Evolutionary conservation across 164 flowering plant species (phyloP).

Genomic region (Kalanchoe fedtschenkoi): DNA sequence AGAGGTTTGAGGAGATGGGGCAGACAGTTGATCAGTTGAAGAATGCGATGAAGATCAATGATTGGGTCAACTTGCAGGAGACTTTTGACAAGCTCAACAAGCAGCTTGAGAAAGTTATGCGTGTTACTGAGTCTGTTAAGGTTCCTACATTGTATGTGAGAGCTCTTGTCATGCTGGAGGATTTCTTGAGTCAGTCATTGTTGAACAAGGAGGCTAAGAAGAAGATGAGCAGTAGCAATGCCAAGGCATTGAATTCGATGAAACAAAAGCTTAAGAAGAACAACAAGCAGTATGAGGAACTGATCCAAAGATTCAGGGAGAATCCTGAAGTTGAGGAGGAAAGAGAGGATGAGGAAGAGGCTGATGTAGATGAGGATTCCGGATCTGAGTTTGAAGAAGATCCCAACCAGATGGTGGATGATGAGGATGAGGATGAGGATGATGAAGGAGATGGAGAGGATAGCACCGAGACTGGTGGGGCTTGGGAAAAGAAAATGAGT

Average conservation of each 20-base stretch:
- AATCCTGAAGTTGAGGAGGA: constrained; percentile 68
- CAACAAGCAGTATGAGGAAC: constrained; percentile 71
- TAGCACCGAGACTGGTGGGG: constrained; percentile 16
- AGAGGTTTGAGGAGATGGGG: constrained; percentile 67
- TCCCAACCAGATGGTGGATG: constrained; percentile 12
- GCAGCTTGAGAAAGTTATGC: constrained; percentile 83
- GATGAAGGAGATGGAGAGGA: constrained; percentile 16
- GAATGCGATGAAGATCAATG: constrained; percentile 89
- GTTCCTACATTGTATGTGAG: constrained; percentile 60
- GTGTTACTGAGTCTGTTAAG: constrained; percentile 59
- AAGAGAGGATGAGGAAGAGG: constrained; percentile 16
- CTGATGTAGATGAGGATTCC: constrained; percentile 29
- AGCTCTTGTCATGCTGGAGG: constrained; percentile 76
- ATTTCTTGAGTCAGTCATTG: constrained; percentile 59
- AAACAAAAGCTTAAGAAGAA: constrained; percentile 92
- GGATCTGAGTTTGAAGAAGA: constrained; percentile 42
- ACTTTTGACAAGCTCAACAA: constrained; percentile 79
- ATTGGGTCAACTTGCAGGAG: constrained; percentile 88
- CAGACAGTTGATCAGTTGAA: constrained; percentile 79
- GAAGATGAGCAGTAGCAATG: constrained; percentile 82
- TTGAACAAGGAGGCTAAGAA: constrained; percentile 89
- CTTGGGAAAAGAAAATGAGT: constrained; percentile 59
- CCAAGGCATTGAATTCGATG: constrained; percentile 84
- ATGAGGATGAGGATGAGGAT: constrained; percentile 14
- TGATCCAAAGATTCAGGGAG: constrained; percentile 61